Base-by-base conservation (phyloP, 176 grass and related monocot species). In the Urochloa ruziziensis region DNA sequence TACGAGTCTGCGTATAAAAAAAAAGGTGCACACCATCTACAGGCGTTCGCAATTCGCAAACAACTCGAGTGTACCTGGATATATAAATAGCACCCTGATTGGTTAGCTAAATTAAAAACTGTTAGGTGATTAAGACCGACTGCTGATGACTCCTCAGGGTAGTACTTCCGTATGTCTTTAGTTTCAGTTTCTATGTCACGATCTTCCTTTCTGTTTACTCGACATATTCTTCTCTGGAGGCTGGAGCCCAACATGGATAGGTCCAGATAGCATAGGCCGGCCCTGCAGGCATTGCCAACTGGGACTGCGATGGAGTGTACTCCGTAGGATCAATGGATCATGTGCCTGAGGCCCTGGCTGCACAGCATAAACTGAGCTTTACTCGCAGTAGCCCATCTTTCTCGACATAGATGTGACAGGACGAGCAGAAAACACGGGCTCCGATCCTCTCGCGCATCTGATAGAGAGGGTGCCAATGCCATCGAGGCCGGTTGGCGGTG, bases 331-430 rank as follows among this genome's bases (percentile, higher is more conserved):
- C 39, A 40, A 25, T 42, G 43, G 72, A 65, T 58, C 84, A 85
- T 69, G 57, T 80, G 77, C 44, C 24, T 78, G 24, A 4, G 39
- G 64, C 18, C 51, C 18, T 62, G 40, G 62, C 19, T 47, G 85
- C 70, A 21, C 60, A 51, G 11, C 64, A 72, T 21, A 44, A 83
- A 15, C 54, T 62, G 36, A 57, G 53, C 73, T 36, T 66, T 67
- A 82, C 62, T 27, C 54, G 46, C 61, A 66, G 80, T 73, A 57
- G 59, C 47, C 48, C 58, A 64, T 67, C 67, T 88, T 79, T 83
- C 58, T 83, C 58, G 80, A 83, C 74, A 56, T 25, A 2, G 88
- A 90, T 56, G 77, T 70, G 88, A 90, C 88, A 86, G 63, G 83
- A 77, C 78, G 46, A 82, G 78, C 78, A 86, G 64, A 82, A 90